phyloP scores from a whole-genome alignment of 1,284 basidiomycete species.

The Chiua sp. region DNA sequence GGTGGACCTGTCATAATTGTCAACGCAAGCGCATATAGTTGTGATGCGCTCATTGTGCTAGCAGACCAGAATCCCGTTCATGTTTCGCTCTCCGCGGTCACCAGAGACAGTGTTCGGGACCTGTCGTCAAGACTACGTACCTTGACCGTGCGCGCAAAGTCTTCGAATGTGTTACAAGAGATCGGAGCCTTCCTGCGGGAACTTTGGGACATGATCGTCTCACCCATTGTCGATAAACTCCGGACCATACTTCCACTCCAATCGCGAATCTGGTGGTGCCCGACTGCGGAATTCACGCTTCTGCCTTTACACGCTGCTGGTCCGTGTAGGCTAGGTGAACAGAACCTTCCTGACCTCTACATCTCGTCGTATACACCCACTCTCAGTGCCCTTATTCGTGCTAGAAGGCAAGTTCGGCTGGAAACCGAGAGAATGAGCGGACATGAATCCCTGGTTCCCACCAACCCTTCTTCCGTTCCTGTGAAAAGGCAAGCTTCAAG shows the following conservation, averaged over 20 bases:
- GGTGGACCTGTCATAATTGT: conserved; percentile 38
- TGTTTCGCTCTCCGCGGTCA: conserved; percentile 9
- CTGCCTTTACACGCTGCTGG: conserved; percentile 32
- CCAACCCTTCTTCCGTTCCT: too few relatives aligned
- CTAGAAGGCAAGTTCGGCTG: background rate
- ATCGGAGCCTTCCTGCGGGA: conserved; percentile 17
- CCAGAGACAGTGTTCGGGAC: background rate
- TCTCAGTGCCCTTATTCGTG: conserved; percentile 31
- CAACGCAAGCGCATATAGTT: conserved; percentile 3
- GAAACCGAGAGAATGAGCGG: too few relatives aligned
- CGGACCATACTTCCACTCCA: conserved; percentile 1
- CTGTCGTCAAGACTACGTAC: background rate
- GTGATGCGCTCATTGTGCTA: conserved; percentile 24
- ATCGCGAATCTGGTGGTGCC: conserved; percentile 46
- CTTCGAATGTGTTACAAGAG: background rate
- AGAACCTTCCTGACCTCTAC: conserved; percentile 30
- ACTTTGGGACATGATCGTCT: conserved; percentile 34
- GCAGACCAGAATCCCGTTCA: conserved; percentile 12
- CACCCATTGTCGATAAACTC: conserved; percentile 21
- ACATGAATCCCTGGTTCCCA: too few relatives aligned
- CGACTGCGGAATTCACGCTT: conserved; percentile 35
- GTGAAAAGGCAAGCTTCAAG: too few relatives aligned
- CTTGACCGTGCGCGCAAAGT: background rate
- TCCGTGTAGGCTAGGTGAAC: background rate
- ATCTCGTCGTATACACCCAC: conserved; percentile 42